Evolutionary conservation across 371 early-diverging fungal genomes (phyloP).

Genomic region (Circinella minor): DNA sequence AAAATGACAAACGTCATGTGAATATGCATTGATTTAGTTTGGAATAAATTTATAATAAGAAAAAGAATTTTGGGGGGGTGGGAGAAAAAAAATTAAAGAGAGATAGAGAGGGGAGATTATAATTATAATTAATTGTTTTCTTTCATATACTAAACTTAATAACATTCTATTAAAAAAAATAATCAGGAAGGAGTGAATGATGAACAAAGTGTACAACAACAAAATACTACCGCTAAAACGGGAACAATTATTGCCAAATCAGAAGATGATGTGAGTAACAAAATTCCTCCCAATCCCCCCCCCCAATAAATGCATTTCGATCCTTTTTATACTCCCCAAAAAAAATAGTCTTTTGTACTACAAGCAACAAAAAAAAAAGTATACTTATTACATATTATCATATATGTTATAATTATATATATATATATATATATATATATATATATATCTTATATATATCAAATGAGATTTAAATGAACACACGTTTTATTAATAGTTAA

Average conservation of each 20-base stretch:
- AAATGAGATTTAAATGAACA: too few relatives aligned
- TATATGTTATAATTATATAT: too few relatives aligned
- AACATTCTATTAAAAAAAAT: neutral
- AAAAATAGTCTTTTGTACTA: neutral
- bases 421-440: too few relatives aligned
- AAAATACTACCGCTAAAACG: neutral
- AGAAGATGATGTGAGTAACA: neutral
- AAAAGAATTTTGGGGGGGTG: neutral
- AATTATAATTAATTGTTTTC: neutral
- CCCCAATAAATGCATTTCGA: neutral
- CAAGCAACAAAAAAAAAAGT: too few relatives aligned
- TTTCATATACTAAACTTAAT: too few relatives aligned
- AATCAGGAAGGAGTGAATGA: neutral
- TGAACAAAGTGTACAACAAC: too few relatives aligned
- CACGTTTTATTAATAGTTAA: too few relatives aligned
- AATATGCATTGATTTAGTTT: neutral
- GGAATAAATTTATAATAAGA: neutral
- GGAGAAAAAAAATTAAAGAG: neutral
- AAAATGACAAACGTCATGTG: conserved; percentile 2
- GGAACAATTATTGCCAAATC: neutral
- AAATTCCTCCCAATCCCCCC: neutral
- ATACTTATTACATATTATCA: too few relatives aligned
- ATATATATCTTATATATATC: too few relatives aligned
- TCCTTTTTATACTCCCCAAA: neutral
- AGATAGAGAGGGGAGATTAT: too few relatives aligned